These are phyloP conservation scores for Recurvomyces mirabilis DNA, from an alignment of 495 filamentous ascomycete species.

Conservation along the genomic window DNA sequence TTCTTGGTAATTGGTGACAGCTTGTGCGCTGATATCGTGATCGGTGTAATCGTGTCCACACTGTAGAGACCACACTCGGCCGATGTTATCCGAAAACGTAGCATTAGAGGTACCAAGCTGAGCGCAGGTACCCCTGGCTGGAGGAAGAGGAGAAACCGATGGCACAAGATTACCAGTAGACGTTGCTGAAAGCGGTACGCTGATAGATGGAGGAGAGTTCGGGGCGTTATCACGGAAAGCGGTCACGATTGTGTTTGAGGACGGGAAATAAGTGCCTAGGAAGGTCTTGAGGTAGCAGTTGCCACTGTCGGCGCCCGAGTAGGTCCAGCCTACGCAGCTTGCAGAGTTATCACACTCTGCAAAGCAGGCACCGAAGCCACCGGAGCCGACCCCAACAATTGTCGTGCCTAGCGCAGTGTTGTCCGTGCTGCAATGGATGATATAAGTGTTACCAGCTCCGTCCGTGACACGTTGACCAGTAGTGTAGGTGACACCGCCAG, in stretches of 20 bases:
- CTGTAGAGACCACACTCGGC: constrained; percentile 6
- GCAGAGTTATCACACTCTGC: constrained; percentile 5
- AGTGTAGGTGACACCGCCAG: constrained; percentile 2
- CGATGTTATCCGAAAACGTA: constrained; percentile 1
- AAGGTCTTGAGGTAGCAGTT: constrained; percentile 16
- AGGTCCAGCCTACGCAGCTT: constrained; percentile 15
- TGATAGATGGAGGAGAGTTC: neutral
- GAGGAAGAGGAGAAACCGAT: too few species aligned
- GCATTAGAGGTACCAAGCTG: neutral
- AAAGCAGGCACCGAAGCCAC: constrained; percentile 14
- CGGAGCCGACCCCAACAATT: neutral
- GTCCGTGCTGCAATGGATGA: constrained; percentile 8
- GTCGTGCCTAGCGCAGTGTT: neutral
- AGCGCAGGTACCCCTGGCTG: neutral
- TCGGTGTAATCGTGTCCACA: constrained; percentile 12
- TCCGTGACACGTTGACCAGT: constrained; percentile 1
- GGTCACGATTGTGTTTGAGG: neutral
- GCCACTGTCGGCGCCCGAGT: constrained; percentile 6
- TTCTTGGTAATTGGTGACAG: constrained; percentile 3
- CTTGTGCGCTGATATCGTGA: constrained; percentile 1
- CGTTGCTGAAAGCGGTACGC: too few species aligned
- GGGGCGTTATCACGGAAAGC: neutral
- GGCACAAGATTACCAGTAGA: too few species aligned
- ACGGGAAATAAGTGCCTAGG: neutral
- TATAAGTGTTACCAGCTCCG: neutral